Percentiles rank a stretch among this genome's conserved stretches.
phyloP scores from a whole-genome alignment of 148 eudicot species.

The Camellia granthamiana region DNA sequence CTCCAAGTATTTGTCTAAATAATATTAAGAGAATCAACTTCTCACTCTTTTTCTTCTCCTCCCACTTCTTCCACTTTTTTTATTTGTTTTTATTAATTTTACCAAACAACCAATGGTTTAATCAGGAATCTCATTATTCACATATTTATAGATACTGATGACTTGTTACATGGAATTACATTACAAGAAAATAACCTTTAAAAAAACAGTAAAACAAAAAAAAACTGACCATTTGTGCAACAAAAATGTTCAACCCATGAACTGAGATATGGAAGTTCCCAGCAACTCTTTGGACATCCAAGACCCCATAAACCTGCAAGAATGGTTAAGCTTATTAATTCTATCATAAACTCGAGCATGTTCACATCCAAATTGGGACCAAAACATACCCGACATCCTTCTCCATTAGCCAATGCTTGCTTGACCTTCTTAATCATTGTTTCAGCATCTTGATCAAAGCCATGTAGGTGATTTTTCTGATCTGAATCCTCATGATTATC shows the following conservation, averaged over 20 bases:
- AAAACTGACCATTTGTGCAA: slow-evolving; percentile 88
- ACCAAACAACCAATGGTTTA: not conserved
- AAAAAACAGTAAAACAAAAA: slow-evolving; percentile 7
- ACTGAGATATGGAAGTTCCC: slow-evolving; percentile 98
- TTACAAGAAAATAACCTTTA: not conserved
- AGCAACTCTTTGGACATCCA: slow-evolving; percentile 99
- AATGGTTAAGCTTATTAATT: slow-evolving; percentile 17
- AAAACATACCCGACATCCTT: slow-evolving; percentile 88
- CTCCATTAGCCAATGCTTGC: slow-evolving; percentile 72
- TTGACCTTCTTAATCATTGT: slow-evolving; percentile 75
- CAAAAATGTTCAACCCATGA: slow-evolving; percentile 93
- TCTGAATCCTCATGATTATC: slow-evolving; percentile 52
- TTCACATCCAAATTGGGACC: slow-evolving; percentile 1
- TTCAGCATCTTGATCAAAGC: slow-evolving; percentile 84
- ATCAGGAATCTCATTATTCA: not conserved
- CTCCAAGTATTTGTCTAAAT: not conserved
- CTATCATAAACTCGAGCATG: slow-evolving; percentile 6
- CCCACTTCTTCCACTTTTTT: not conserved
- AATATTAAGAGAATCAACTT: not conserved
- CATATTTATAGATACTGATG: not conserved
- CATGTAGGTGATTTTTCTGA: slow-evolving; percentile 58
- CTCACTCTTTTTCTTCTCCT: not conserved
- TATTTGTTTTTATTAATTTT: not conserved
- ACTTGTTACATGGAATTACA: not conserved
- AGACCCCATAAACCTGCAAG: slow-evolving; percentile 80